A percentile compares a stretch with the other conserved stretches of the same genome.
Evolutionary conservation across 495 filamentous ascomycete genomes (phyloP).

Genomic region (Xylaria palmicola): DNA sequence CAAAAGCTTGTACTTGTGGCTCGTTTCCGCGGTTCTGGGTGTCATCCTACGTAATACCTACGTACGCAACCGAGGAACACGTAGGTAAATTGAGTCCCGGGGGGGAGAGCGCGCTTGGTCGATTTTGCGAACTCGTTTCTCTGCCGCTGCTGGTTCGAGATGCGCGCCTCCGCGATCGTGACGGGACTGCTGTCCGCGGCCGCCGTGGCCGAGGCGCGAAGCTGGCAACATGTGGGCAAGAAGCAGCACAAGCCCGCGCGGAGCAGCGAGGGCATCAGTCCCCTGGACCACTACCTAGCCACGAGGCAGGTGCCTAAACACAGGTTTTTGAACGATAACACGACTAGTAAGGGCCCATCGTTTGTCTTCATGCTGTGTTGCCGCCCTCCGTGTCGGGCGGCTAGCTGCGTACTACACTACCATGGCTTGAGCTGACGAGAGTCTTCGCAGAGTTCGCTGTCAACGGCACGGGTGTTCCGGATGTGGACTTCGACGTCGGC

Average conservation of each 20-base stretch:
- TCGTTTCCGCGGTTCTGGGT: not conserved
- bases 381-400: too few relatives aligned
- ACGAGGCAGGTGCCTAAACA: constrained; percentile 25
- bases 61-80: too few relatives aligned
- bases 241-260: constrained; percentile 17
- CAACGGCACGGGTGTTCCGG: constrained; percentile 66
- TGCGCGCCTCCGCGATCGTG: constrained; percentile 29
- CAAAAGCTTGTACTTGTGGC: constrained; percentile 4
- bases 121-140: not conserved
- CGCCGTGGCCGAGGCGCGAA: constrained; percentile 27
- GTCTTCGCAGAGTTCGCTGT: constrained; percentile 58
- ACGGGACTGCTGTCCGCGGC: constrained; percentile 28
- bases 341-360: constrained; percentile 27
- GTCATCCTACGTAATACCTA: not conserved
- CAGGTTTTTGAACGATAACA: constrained; percentile 38
- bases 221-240: constrained; percentile 39
- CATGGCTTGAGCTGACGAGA: not conserved
- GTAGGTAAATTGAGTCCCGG: too few relatives aligned
- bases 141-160: constrained; percentile 24
- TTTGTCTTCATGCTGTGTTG: not conserved
- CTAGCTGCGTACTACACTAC: too few relatives aligned
- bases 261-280: not conserved
- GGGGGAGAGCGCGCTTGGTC: not conserved
- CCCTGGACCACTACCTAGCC: constrained; percentile 22
- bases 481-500: constrained; percentile 75